phyloP scores from a whole-genome alignment of 2,329 filamentous ascomycete species.

The Lecanoromycetidae sp. region DNA sequence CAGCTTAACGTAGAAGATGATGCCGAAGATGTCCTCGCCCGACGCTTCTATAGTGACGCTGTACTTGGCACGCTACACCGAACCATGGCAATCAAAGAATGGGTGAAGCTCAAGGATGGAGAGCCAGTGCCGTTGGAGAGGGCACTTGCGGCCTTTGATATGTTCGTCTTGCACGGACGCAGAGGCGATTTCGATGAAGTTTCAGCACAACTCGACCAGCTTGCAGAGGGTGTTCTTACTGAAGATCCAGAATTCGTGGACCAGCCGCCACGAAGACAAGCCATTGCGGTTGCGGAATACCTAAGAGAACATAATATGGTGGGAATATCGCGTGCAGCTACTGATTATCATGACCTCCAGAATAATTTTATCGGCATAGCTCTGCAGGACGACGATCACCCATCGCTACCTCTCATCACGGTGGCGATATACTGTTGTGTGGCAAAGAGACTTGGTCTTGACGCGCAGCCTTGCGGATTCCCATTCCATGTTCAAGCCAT shows the following conservation, averaged over 20 bases:
- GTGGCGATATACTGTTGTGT: conserved; percentile 76
- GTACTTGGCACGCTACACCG: conserved; percentile 72
- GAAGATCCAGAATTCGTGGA: conserved; percentile 42
- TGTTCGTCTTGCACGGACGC: conserved; percentile 69
- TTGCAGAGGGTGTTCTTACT: conserved; percentile 45
- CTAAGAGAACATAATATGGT: conserved; percentile 56
- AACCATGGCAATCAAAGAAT: conserved; percentile 63
- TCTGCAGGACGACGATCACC: conserved; percentile 58
- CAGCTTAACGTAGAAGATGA: conserved; percentile 50
- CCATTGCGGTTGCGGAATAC: conserved; percentile 56
- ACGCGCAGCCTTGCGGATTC: conserved; percentile 67
- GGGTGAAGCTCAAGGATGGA: conserved; percentile 46
- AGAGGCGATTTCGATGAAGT: conserved; percentile 64
- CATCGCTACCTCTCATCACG: conserved; percentile 75
- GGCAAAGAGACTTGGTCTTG: conserved; percentile 60
- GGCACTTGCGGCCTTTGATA: conserved; percentile 70
- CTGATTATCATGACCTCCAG: conserved; percentile 63
- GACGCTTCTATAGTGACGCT: conserved; percentile 63
- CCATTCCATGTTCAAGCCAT: conserved; percentile 78
- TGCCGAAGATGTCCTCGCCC: conserved; percentile 62
- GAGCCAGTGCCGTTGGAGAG: conserved; percentile 54
- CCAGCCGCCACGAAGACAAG: conserved; percentile 53
- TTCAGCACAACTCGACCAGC: conserved; percentile 49
- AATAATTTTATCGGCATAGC: conserved; percentile 84
- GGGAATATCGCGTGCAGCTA: conserved; percentile 55